Percentiles rank a stretch among this genome's conserved stretches.
phyloP scores from a whole-genome alignment of 306 rosid species.

The Vigna reflexopilosa region DNA sequence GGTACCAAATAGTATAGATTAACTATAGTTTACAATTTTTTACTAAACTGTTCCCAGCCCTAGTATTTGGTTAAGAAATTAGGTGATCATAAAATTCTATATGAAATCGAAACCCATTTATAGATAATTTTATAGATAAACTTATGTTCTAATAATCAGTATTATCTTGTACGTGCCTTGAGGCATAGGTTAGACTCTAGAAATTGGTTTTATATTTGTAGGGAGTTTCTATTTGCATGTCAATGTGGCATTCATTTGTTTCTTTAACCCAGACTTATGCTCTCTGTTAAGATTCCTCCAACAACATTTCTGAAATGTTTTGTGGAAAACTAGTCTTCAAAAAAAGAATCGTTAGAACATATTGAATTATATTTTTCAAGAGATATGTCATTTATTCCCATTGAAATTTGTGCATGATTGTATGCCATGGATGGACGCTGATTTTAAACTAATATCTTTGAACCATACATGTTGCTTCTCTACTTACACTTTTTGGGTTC shows the following conservation, averaged over 20 bases:
- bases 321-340: background rate
- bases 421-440: background rate
- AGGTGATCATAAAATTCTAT: slow-evolving; percentile 1
- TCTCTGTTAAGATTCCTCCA: background rate
- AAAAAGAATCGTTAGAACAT: background rate
- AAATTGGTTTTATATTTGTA: background rate
- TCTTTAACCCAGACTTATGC: background rate
- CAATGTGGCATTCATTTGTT: background rate
- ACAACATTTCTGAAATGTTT: slow-evolving; percentile 14
- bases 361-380: slow-evolving; percentile 28
- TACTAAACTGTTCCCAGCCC: too few species aligned
- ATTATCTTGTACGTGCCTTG: background rate
- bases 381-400: background rate
- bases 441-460: slow-evolving; percentile 2
- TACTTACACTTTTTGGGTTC: slow-evolving; percentile 37
- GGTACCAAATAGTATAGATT: too few species aligned
- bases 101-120: slow-evolving; percentile 17
- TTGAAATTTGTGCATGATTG: slow-evolving; percentile 27
- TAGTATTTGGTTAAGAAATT: background rate
- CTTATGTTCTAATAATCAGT: background rate
- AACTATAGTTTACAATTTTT: too few species aligned
- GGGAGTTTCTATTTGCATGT: slow-evolving; percentile 4
- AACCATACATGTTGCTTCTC: slow-evolving; percentile 2
- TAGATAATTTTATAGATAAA: slow-evolving; percentile 11
- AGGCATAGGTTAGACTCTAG: slow-evolving; percentile 8